phyloP scores from a whole-genome alignment of 768 basidiomycete genomes.

The Russula abietina region DNA sequence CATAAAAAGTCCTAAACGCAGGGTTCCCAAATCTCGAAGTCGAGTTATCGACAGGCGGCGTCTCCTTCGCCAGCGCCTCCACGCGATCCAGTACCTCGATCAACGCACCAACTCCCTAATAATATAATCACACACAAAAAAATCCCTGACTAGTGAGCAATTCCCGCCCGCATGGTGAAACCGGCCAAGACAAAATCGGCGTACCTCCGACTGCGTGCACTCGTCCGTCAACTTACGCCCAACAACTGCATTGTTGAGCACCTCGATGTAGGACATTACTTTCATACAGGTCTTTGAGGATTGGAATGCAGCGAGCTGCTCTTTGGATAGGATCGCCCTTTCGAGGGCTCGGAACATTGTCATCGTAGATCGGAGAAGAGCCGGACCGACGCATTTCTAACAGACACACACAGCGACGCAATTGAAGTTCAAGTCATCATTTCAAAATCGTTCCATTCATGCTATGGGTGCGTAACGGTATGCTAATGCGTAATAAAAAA shows the following conservation, averaged over 20 bases:
- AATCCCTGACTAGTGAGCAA: neutral
- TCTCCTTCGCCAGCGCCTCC: slow-evolving; percentile 56
- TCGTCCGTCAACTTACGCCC: slow-evolving; percentile 70
- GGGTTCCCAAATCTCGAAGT: slow-evolving; percentile 96
- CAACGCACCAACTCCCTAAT: slow-evolving; percentile 58
- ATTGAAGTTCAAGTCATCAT: slow-evolving; percentile 3
- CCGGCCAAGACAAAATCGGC: slow-evolving; percentile 27
- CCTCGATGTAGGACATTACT: slow-evolving; percentile 64
- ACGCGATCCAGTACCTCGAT: slow-evolving; percentile 61
- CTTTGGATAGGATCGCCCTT: slow-evolving; percentile 70
- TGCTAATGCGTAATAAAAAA: neutral
- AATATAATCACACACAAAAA: neutral
- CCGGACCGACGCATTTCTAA: neutral
- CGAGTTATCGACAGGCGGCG: slow-evolving; percentile 83
- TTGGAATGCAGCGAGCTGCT: slow-evolving; percentile 80
- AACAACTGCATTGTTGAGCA: slow-evolving; percentile 68
- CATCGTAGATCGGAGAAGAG: slow-evolving; percentile 5
- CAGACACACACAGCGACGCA: neutral
- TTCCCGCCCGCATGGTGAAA: neutral
- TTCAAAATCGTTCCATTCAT: slow-evolving; percentile 20
- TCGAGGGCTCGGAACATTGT: slow-evolving; percentile 46
- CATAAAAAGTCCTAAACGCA: slow-evolving; percentile 89
- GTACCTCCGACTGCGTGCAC: slow-evolving; percentile 53
- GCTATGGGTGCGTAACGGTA: neutral
- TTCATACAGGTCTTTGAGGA: slow-evolving; percentile 60